Evolutionary conservation across 345 rosid genomes (phyloP).

Genomic region (Cardamine resedifolia): DNA sequence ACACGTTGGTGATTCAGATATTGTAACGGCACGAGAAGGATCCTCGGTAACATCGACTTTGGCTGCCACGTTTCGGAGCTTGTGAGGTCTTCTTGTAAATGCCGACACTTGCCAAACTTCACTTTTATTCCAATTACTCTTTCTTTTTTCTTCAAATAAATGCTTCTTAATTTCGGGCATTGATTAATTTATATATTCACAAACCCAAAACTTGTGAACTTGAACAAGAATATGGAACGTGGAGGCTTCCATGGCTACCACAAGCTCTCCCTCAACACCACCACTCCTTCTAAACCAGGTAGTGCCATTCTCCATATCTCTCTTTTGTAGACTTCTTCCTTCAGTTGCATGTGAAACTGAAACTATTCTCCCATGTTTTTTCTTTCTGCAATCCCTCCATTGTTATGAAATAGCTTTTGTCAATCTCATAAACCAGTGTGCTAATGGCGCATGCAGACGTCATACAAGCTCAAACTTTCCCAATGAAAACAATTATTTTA

Average conservation of each 20-base stretch:
- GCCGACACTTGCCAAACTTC: conserved; percentile 38
- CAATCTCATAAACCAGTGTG: conserved; percentile 4
- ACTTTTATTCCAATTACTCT: neutral
- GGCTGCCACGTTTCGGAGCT: conserved; percentile 32
- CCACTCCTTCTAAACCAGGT: conserved; percentile 46
- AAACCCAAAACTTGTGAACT: conserved; percentile 1
- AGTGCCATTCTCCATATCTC: neutral
- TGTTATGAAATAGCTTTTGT: neutral
- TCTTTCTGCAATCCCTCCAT: conserved; percentile 13
- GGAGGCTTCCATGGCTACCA: conserved; percentile 69
- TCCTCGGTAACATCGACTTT: conserved; percentile 57
- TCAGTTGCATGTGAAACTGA: conserved; percentile 25
- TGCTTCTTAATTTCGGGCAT: conserved; percentile 15
- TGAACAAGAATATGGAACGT: conserved; percentile 46
- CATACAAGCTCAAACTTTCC: neutral
- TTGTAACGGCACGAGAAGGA: conserved; percentile 36
- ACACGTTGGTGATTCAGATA: conserved; percentile 19
- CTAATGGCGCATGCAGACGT: conserved; percentile 30
- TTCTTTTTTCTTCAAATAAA: conserved; percentile 9
- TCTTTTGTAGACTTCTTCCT: neutral
- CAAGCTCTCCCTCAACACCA: conserved; percentile 43
- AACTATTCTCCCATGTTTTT: neutral
- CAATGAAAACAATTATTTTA: neutral
- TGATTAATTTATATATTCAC: conserved; percentile 2
- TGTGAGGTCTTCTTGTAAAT: conserved; percentile 29